Evolutionary conservation across 768 basidiomycete species (phyloP), one percentile per base, ranked within the genome.

Genomic region (Pleurotus salmoneostramineus): DNA sequence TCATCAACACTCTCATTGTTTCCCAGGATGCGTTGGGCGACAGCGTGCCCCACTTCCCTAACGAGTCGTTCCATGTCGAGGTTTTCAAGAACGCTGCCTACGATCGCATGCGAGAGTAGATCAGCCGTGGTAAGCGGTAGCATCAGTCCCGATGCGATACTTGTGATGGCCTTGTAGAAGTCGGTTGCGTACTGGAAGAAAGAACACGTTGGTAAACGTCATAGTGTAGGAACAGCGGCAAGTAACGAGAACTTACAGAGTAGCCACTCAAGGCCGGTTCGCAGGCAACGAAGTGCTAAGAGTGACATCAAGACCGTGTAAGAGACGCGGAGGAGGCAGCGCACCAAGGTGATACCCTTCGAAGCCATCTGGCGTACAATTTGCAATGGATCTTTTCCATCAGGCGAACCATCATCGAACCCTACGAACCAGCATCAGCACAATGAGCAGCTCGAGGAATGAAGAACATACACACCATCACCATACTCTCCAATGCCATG

Each of bases 401-500:
- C 94, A 17, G 95, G 95, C 57, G 93, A 95, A 33, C 96, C 96
- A 58, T 91, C 87, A 64, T 94, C 91, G 65, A 96, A 95, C 12
- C 94, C 93, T 95, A 62, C 40, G 48, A 56, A 7, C 52, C 60
- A 56, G 37, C 50, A 61, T 61, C 42, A 52, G 36, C 65, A 42
- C 62, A 58, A 46, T 31, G 60, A 57, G 58, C 47, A 54, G 43
- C n/a, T 40, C 61, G 60, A 60, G 40, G 64, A 49, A 60, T 59
- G 58, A 33, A 57, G 27, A 33, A 46, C 49, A 55, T 36, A 71
- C 81, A 64, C 64, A 93, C 94, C 95, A 74, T 98, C 96, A 14
- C 95, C 96, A 62, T 93, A 93, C 71, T 98, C 95, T 58, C 95
- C 95, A 66, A 98, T 93, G 2, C 95, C 96, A 74, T 98, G 96